These are phyloP conservation scores for Sphagnum contortum DNA, from an alignment of 225 moss, liverwort and hornwort genomes.

Conservation along the genomic window DNA sequence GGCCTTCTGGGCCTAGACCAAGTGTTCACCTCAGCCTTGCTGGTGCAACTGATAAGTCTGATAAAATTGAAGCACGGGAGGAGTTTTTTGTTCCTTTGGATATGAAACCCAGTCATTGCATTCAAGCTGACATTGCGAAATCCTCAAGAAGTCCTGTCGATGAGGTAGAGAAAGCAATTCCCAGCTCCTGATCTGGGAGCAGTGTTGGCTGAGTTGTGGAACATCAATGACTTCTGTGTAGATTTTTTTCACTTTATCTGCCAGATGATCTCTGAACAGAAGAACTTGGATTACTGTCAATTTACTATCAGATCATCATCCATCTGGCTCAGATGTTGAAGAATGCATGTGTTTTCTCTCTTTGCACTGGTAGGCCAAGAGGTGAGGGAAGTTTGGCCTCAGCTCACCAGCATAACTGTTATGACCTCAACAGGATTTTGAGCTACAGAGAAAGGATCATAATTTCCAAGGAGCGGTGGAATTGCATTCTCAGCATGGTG, in stretches of 20 bases:
- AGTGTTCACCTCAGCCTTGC: constrained; percentile 10
- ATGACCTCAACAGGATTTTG: constrained; percentile 9
- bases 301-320: too few relatives aligned
- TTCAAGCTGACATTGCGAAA: constrained; percentile 21
- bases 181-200: too few relatives aligned
- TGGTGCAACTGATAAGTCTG: constrained; percentile 20
- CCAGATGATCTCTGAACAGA: too few relatives aligned
- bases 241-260: too few relatives aligned
- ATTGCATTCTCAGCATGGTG: constrained; percentile 3
- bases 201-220: too few relatives aligned
- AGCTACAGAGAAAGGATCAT: constrained; percentile 5
- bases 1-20: constrained; percentile 11
- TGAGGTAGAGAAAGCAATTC: constrained; percentile 13
- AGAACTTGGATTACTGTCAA: too few relatives aligned
- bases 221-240: too few relatives aligned
- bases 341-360: not conserved
- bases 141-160: constrained; percentile 29
- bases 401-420: constrained; percentile 3
- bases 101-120: constrained; percentile 20
- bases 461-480: constrained; percentile 3
- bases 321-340: too few relatives aligned
- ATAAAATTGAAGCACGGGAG: constrained; percentile 29
- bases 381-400: constrained; percentile 5
- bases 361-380: constrained; percentile 2
- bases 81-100: constrained; percentile 37